phyloP scores from a whole-genome alignment of 2,329 filamentous ascomycete genomes.

The Parastagonospora avenae region DNA sequence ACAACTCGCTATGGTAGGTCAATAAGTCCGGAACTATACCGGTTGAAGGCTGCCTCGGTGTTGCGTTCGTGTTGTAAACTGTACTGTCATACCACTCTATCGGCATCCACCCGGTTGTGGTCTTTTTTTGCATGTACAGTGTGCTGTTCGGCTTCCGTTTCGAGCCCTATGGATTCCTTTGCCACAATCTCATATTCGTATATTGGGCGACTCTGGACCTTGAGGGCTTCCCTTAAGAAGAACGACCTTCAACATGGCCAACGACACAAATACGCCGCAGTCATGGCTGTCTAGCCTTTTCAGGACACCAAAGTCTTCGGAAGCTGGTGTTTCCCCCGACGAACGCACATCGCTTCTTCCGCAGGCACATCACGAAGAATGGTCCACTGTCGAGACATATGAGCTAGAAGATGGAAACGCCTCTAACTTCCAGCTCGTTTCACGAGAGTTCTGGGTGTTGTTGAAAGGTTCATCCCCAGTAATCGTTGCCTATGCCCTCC shows the following conservation, averaged over 20 bases:
- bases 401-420: slow-evolving; percentile 45
- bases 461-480: slow-evolving; percentile 74
- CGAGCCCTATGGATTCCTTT: slow-evolving; percentile 1
- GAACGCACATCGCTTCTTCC: slow-evolving; percentile 53
- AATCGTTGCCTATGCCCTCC: slow-evolving; percentile 82
- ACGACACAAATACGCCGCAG: slow-evolving; percentile 18
- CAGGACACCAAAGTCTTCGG: slow-evolving; percentile 20
- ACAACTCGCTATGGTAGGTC: slow-evolving; percentile 11
- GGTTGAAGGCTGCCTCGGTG: slow-evolving; percentile 15
- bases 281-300: slow-evolving; percentile 41
- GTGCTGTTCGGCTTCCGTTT: slow-evolving; percentile 14
- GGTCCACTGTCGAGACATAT: slow-evolving; percentile 42
- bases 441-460: slow-evolving; percentile 69
- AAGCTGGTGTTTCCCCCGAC: slow-evolving; percentile 35
- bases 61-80: slow-evolving; percentile 21
- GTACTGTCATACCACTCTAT: slow-evolving; percentile 31
- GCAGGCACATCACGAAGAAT: slow-evolving; percentile 45
- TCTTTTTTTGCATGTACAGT: slow-evolving; percentile 9
- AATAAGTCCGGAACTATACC: slow-evolving; percentile 20
- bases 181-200: slow-evolving; percentile 1
- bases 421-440: slow-evolving; percentile 47
- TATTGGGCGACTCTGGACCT: not conserved
- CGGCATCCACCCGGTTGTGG: slow-evolving; percentile 14
- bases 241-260: slow-evolving; percentile 23
- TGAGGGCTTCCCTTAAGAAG: not conserved